Evolutionary conservation across 306 rosid genomes (phyloP).

Genomic region (barrel medic (Medicago truncatula)): DNA sequence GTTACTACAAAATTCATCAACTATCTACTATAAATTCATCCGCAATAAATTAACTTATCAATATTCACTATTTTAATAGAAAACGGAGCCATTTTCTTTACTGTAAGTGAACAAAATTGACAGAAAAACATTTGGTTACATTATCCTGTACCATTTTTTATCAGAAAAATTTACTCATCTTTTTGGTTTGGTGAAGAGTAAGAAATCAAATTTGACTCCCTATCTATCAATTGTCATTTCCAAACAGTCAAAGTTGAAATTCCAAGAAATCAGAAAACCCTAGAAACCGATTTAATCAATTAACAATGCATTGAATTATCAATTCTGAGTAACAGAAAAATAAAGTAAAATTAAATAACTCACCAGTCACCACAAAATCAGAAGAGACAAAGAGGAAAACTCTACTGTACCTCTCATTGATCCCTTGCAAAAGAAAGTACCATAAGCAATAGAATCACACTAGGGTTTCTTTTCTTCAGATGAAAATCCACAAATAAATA

Average conservation of each 20-base stretch:
- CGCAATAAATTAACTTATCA: no score
- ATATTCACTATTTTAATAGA: no score
- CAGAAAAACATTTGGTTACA: no score
- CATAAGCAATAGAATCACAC: neutral
- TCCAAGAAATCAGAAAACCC: neutral
- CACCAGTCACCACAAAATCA: neutral
- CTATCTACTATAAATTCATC: no score
- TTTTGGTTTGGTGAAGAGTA: no score
- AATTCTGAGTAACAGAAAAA: neutral
- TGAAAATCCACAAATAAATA: neutral
- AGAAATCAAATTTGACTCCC: neutral
- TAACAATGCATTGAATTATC: neutral
- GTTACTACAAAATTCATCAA: no score
- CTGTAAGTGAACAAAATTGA: no score
- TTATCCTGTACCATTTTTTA: no score
- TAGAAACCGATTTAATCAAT: neutral
- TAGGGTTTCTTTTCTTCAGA: constrained; percentile 16
- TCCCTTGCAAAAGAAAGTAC: constrained; percentile 16
- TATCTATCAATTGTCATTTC: neutral
- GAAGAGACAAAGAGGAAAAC: neutral
- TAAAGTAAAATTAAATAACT: neutral
- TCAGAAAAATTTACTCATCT: no score
- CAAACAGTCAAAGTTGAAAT: constrained; percentile 12
- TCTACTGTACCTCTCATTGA: neutral
- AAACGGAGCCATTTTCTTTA: no score